A percentile compares a stretch with the other conserved stretches of the same genome.
These are phyloP conservation scores for Acanthamoeba divionensis DNA, from an alignment of 208 protist genomes.

Conservation along the genomic window DNA sequence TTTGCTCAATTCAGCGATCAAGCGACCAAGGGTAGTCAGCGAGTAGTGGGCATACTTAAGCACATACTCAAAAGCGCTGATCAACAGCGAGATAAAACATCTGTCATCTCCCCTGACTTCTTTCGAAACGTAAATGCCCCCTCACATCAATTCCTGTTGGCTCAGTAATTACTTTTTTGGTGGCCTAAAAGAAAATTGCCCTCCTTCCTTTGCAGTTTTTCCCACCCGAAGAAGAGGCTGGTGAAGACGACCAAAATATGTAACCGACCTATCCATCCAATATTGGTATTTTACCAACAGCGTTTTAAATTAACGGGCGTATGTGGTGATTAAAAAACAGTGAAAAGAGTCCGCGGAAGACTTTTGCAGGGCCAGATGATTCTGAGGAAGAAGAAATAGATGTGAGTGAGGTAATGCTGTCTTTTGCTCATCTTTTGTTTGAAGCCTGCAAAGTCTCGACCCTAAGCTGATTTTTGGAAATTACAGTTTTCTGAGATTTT, in stretches of 20 bases:
- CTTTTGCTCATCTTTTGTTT: not conserved
- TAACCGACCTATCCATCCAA: not conserved
- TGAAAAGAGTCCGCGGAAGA: not conserved
- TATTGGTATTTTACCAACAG: no score
- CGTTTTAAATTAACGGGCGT: no score
- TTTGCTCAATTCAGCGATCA: no score
- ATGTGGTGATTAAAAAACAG: no score
- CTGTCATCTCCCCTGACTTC: not conserved
- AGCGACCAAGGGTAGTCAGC: no score
- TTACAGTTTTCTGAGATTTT: constrained; percentile 42
- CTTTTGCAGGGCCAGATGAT: not conserved
- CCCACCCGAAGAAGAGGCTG: not conserved
- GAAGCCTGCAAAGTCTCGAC: not conserved
- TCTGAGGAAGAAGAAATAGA: constrained; percentile 50
- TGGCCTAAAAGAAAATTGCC: not conserved
- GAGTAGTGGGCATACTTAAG: no score
- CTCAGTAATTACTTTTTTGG: not conserved
- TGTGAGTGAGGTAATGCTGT: constrained; percentile 8
- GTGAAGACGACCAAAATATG: not conserved
- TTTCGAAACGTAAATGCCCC: not conserved
- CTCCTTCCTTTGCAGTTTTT: not conserved
- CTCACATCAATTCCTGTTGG: not conserved
- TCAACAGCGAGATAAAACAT: not conserved
- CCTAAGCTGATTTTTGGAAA: not conserved
- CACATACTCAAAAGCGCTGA: not conserved